Evolutionary conservation across 257 asterid species (phyloP).

Genomic region (Salvia splendens): DNA sequence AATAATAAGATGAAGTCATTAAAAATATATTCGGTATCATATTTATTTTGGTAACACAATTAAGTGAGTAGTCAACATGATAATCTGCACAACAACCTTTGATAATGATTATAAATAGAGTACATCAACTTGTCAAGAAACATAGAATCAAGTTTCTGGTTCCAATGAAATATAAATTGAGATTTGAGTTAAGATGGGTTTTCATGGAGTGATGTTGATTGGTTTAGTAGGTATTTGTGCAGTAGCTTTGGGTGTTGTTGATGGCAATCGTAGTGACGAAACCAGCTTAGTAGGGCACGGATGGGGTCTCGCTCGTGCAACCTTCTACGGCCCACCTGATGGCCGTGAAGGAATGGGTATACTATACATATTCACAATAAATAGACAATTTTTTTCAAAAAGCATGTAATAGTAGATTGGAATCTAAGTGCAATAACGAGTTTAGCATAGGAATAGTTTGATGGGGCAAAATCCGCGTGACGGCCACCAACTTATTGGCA

Average conservation of each 20-base stretch:
- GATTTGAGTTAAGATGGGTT: background rate
- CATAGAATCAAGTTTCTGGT: no score
- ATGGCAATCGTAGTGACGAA: background rate
- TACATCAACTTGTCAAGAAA: background rate
- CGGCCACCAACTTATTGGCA: slow-evolving; percentile 51
- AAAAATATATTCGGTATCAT: background rate
- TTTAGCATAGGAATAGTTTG: no score
- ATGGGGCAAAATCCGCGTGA: slow-evolving; percentile 29
- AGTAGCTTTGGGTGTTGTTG: background rate
- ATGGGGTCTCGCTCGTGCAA: slow-evolving; percentile 35
- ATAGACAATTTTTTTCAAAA: no score
- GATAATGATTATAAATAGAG: background rate
- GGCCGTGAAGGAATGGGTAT: background rate
- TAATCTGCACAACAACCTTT: background rate
- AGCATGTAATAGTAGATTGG: no score
- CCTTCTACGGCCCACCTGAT: slow-evolving; percentile 30
- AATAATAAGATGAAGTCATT: no score
- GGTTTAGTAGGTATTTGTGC: slow-evolving; percentile 7
- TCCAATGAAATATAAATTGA: background rate
- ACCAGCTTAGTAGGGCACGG: background rate
- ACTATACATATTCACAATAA: no score
- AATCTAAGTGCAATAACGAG: no score
- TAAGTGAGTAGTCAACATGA: no score
- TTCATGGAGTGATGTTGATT: background rate
- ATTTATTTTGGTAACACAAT: background rate